A percentile compares a stretch with the other conserved stretches of the same genome.
phyloP scores from a whole-genome alignment of 768 basidiomycete species.

The Strobilomyces echinocephalus region DNA sequence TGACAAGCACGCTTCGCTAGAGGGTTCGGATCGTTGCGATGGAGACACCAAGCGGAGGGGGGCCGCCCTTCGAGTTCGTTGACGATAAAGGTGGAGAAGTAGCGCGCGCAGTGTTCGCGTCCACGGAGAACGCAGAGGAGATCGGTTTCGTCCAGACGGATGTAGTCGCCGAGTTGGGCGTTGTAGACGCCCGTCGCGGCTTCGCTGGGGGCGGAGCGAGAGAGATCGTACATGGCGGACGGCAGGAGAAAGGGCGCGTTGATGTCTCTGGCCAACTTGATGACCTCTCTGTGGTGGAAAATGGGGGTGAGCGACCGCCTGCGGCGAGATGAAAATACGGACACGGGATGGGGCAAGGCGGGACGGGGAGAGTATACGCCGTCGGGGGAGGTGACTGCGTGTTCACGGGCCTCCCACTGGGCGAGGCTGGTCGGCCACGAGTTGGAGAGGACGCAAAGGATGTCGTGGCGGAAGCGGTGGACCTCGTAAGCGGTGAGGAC shows the following conservation, averaged over 20 bases:
- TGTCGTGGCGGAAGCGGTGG: conserved; percentile 50
- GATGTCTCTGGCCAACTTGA: conserved; percentile 59
- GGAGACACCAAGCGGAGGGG: conserved; percentile 45
- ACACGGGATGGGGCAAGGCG: conserved; percentile 66
- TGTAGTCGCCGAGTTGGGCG: conserved; percentile 37
- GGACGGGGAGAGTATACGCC: conserved; percentile 56
- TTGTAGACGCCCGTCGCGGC: conserved; percentile 49
- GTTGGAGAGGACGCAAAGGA: conserved; percentile 47
- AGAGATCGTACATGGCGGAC: conserved; percentile 77
- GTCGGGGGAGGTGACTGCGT: conserved; percentile 42
- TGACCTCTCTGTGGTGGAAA: conserved; percentile 45
- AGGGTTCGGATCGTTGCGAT: conserved; percentile 44
- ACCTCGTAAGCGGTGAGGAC: conserved; percentile 64
- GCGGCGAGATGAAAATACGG: conserved; percentile 23
- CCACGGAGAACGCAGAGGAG: conserved; percentile 60
- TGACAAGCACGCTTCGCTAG: conserved; percentile 53
- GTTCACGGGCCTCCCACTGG: conserved; percentile 66
- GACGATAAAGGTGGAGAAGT: conserved; percentile 72
- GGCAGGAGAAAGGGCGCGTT: conserved; percentile 57
- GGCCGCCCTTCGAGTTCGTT: conserved; percentile 66
- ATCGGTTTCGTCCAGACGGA: conserved; percentile 41
- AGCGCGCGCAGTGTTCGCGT: conserved; percentile 68
- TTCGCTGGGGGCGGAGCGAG: conserved; percentile 60
- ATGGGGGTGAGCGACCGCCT: conserved; percentile 5
- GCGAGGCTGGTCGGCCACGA: conserved; percentile 60